A percentile compares a stretch with the other conserved stretches of the same genome.
Conservation (phyloP, 2,329 filamentous ascomycete species). For the Mollisiaceae sp. region DNA sequence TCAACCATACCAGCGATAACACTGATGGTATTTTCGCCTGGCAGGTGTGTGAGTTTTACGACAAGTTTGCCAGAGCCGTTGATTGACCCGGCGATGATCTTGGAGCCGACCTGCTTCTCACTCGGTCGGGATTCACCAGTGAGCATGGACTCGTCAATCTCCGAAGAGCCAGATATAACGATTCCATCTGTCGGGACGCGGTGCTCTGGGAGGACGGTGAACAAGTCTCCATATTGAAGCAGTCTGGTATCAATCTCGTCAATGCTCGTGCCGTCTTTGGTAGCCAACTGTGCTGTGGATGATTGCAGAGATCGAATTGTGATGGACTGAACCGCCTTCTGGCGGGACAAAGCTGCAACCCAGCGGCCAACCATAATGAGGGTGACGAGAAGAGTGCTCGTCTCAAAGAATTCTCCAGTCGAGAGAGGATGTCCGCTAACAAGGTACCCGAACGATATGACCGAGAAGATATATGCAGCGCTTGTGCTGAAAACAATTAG, state of each 20-base stretch:
- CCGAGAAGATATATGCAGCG: slow-evolving; percentile 68
- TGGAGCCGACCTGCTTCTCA: slow-evolving; percentile 57
- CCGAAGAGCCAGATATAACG: slow-evolving; percentile 64
- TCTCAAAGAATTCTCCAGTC: slow-evolving; percentile 63
- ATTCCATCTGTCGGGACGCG: slow-evolving; percentile 72
- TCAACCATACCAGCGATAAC: slow-evolving; percentile 74
- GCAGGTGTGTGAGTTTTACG: slow-evolving; percentile 63
- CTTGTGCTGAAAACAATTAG: slow-evolving; percentile 70
- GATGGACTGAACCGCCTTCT: slow-evolving; percentile 60
- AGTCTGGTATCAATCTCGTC: slow-evolving; percentile 70
- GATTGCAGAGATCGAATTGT: slow-evolving; percentile 63
- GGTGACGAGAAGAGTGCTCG: slow-evolving; percentile 63
- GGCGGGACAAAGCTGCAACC: slow-evolving; percentile 56
- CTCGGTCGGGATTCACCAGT: slow-evolving; percentile 73
- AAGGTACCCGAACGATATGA: slow-evolving; percentile 57
- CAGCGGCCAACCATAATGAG: slow-evolving; percentile 63
- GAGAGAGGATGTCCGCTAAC: slow-evolving; percentile 48
- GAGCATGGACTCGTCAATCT: slow-evolving; percentile 78
- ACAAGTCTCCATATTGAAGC: slow-evolving; percentile 72
- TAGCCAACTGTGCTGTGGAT: slow-evolving; percentile 58
- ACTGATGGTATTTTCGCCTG: slow-evolving; percentile 73
- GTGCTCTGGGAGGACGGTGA: slow-evolving; percentile 65
- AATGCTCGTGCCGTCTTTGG: slow-evolving; percentile 49
- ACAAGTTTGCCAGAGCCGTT: slow-evolving; percentile 68
- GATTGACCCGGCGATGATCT: slow-evolving; percentile 70